Evolutionary conservation across 345 rosid genomes (phyloP).

Genomic region (Gossypium ekmanianum): DNA sequence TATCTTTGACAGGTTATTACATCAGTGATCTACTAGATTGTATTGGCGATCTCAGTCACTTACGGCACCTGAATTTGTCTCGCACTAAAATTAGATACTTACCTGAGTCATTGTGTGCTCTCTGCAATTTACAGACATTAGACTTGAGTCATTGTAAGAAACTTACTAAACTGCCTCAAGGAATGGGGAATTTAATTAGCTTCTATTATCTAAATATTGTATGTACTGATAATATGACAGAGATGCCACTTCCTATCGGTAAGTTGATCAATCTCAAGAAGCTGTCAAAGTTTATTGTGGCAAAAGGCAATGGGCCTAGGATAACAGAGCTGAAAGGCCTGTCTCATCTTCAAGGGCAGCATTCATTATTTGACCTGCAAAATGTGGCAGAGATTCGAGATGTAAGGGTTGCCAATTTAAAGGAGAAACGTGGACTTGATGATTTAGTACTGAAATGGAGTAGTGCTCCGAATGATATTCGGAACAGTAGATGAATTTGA

Average conservation of each 20-base stretch:
- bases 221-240: constrained; percentile 13
- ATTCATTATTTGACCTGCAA: constrained; percentile 11
- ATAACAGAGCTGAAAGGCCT: constrained; percentile 17
- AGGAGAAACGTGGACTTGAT: constrained; percentile 16
- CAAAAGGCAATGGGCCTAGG: constrained; percentile 2
- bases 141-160: constrained; percentile 1
- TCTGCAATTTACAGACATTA: constrained; percentile 18
- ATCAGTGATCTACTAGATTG: constrained; percentile 17
- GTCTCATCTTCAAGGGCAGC: constrained; percentile 10
- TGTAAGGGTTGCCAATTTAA: constrained; percentile 15
- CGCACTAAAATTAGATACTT: constrained; percentile 10
- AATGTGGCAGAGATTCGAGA: constrained; percentile 19
- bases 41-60: constrained; percentile 17
- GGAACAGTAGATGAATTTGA: background rate
- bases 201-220: constrained; percentile 15
- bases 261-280: constrained; percentile 13
- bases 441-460: constrained; percentile 18
- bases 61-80: constrained; percentile 22
- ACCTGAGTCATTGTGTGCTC: constrained; percentile 22
- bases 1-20: constrained; percentile 13
- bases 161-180: constrained; percentile 13
- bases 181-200: constrained; percentile 8
- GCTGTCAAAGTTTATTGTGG: constrained; percentile 16
- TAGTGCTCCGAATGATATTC: background rate
- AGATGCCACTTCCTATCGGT: constrained; percentile 22